These are phyloP conservation scores for Prinsepia uniflora DNA, from an alignment of 306 rosid genomes.

Conservation along the genomic window DNA sequence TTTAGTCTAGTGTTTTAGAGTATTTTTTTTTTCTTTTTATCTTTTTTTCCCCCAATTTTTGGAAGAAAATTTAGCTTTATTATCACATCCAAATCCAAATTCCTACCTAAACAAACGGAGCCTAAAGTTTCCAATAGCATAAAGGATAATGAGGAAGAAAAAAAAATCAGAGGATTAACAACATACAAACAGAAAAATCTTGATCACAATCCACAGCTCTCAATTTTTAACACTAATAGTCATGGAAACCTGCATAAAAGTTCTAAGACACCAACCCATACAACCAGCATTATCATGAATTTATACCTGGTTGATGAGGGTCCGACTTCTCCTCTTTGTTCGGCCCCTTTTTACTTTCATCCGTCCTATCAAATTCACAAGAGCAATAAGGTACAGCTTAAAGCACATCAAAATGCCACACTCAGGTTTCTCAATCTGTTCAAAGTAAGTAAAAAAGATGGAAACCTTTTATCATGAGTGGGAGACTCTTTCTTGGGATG, in stretches of 20 bases:
- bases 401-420: slow-evolving; percentile 7
- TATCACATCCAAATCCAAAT: too few species aligned
- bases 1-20: too few species aligned
- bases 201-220: slow-evolving; percentile 1
- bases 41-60: too few species aligned
- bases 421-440: not conserved
- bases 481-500: slow-evolving; percentile 43
- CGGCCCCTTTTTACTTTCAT: slow-evolving; percentile 26
- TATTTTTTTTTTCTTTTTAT: too few species aligned
- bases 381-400: slow-evolving; percentile 10
- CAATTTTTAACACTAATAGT: not conserved
- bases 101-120: too few species aligned
- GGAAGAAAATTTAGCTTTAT: too few species aligned
- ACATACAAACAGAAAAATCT: slow-evolving; percentile 1
- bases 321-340: slow-evolving; percentile 26
- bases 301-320: slow-evolving; percentile 44
- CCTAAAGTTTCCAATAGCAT: not conserved
- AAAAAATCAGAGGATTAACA: not conserved
- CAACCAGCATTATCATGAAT: slow-evolving; percentile 5
- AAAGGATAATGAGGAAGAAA: not conserved
- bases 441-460: not conserved
- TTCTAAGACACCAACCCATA: slow-evolving; percentile 1
- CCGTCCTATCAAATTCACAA: slow-evolving; percentile 17
- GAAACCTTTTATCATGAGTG: slow-evolving; percentile 32
- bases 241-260: not conserved